Percentiles rank a stretch among this genome's conserved stretches.
Conservation (phyloP, 2,329 filamentous ascomycete species). For the Emydomyces testavorans region DNA sequence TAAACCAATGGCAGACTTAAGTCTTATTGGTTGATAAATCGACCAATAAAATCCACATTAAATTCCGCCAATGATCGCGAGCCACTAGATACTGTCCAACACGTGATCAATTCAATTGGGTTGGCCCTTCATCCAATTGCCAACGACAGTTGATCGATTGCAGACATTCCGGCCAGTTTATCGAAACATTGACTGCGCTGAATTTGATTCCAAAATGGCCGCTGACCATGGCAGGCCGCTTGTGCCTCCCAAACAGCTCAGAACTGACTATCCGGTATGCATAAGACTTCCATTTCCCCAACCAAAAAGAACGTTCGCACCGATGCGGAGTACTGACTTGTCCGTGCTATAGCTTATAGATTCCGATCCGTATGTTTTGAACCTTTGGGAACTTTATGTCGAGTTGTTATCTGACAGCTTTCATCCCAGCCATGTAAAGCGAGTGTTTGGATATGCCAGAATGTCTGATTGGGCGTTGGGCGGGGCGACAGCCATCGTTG, state of each 20-base stretch:
- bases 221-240: conserved; percentile 35
- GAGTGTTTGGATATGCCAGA: conserved; percentile 79
- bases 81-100: too few relatives aligned
- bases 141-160: conserved; percentile 3
- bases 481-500: conserved; percentile 54
- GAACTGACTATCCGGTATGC: conserved; percentile 79
- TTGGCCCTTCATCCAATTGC: background rate
- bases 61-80: background rate
- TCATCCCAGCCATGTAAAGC: conserved; percentile 66
- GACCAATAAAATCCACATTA: background rate
- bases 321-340: conserved; percentile 10
- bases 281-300: conserved; percentile 6
- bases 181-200: conserved; percentile 1
- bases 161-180: background rate
- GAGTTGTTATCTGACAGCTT: background rate
- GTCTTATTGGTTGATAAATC: background rate
- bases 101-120: background rate
- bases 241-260: conserved; percentile 65
- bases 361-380: conserved; percentile 75
- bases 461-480: conserved; percentile 70
- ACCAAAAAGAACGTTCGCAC: background rate
- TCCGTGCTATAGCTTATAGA: conserved; percentile 71
- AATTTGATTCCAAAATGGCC: conserved; percentile 24
- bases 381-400: background rate
- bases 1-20: background rate